These are phyloP conservation scores for Kregervanrija delftensis DNA, from an alignment of 805 yeast species.

Conservation along the genomic window DNA sequence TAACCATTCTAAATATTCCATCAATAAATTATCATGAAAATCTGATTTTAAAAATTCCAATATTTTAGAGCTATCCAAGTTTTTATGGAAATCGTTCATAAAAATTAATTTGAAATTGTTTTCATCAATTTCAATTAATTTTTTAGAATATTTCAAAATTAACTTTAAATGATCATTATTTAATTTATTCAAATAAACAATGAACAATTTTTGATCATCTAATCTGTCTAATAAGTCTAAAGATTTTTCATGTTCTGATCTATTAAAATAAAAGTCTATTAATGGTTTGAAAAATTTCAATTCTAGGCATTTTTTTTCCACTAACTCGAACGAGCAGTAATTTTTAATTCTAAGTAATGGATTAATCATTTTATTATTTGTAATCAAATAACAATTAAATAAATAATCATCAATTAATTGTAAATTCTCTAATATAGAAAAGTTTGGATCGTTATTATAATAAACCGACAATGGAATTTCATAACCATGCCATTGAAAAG, in stretches of 20 bases:
- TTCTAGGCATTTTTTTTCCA: conserved; percentile 43
- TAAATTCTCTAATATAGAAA: conserved; percentile 27
- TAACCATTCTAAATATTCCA: conserved; percentile 47
- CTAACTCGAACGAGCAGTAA: conserved; percentile 60
- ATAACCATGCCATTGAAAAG: conserved; percentile 40
- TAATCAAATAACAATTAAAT: conserved; percentile 65
- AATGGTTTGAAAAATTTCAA: conserved; percentile 56
- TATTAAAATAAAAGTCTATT: conserved; percentile 69
- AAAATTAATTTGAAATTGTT: conserved; percentile 45
- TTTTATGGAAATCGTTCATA: conserved; percentile 54
- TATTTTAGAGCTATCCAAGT: conserved; percentile 47
- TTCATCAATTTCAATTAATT: conserved; percentile 38
- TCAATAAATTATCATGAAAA: conserved; percentile 21
- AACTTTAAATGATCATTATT: conserved; percentile 41
- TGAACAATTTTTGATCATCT: neutral
- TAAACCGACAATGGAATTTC: conserved; percentile 36
- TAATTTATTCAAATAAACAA: conserved; percentile 47
- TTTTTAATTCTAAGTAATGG: conserved; percentile 76
- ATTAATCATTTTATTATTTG: conserved; percentile 67
- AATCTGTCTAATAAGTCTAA: conserved; percentile 47
- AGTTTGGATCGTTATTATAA: conserved; percentile 10
- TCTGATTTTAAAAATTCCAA: conserved; percentile 39
- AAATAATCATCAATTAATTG: conserved; percentile 66
- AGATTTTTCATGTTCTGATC: conserved; percentile 58
- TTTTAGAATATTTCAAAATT: conserved; percentile 48